Evolutionary conservation across 2,329 filamentous ascomycete genomes (phyloP), one percentile per base, ranked within the genome.

Genomic region (Raffaelea arxii): DNA sequence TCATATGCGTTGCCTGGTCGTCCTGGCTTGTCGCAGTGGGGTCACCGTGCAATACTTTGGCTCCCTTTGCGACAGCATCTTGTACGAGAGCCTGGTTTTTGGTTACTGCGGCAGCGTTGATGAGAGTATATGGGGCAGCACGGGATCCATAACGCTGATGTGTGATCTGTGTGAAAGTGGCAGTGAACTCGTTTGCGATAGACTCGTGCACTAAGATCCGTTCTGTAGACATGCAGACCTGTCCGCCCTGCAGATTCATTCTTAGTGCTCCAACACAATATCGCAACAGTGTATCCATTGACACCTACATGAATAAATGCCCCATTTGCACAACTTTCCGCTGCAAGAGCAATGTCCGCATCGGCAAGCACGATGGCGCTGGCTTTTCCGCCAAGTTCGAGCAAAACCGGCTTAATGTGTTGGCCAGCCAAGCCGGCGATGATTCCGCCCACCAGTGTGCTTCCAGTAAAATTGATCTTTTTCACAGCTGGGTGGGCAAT

Each of bases 381-480:
- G 0, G 86, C 84, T 62, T 94, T 94, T 41, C 88, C 88, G 3
- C 89, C 88, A 1, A 94, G 70, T 62, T 94, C 88, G 56, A 94
- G 74, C 2, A 94, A 68, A 2, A 86, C 74, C 0, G 86, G 87
- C 69, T 94, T 94, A 39, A 92, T 70, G 56, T 84, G 67, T 59
- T 84, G 78, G 25, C 84, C 88, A 0, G 84, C 84, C 7, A 78
- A 72, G 18, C 72, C 69, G 16, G 78, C 84, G 48, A 94, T 78
- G 59, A 88, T 81, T 24, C 78, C 75, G 1, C 88, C 88, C 1
- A 92, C 82, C 0, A 63, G 62, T 0, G 86, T 88, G 56, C 78
- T 84, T 23, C 88, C 88, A 0, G 88, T 94, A 63, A 94, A 94
- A 66, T 88, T 92, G 60, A 94, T 72, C 68, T 94, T 92, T 62